Percentiles rank a stretch among this genome's conserved stretches.
These are phyloP conservation scores for Fragilariopsis cylindrus DNA, from an alignment of 108 stramenopile species.

Conservation along the genomic window DNA sequence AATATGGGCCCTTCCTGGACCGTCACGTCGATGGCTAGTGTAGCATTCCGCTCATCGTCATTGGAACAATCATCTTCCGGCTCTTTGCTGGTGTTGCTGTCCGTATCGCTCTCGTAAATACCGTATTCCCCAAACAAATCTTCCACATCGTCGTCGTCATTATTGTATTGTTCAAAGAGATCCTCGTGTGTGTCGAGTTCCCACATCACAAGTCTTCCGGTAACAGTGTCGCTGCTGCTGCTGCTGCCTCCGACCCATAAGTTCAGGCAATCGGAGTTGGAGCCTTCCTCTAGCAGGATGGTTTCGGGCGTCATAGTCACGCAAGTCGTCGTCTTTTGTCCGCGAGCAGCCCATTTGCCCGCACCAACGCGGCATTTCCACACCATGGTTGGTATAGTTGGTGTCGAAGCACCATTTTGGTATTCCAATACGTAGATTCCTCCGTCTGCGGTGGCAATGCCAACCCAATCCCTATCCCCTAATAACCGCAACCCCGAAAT, in stretches of 20 bases:
- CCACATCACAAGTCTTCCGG: slow-evolving; percentile 1
- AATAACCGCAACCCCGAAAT: neutral
- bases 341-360: neutral
- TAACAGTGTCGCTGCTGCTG: neutral
- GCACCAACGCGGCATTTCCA: neutral
- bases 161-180: neutral
- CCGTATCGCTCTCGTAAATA: neutral
- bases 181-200: neutral
- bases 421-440: neutral
- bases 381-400: neutral
- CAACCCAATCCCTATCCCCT: neutral
- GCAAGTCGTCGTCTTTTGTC: neutral
- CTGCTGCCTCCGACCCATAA: neutral
- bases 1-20: neutral
- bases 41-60: neutral
- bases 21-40: neutral
- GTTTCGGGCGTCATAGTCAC: slow-evolving; percentile 1
- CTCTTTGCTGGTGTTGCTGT: neutral
- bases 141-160: neutral
- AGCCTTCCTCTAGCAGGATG: neutral
- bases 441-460: neutral
- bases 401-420: neutral
- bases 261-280: neutral
- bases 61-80: neutral
- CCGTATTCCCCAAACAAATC: neutral